phyloP scores from a whole-genome alignment of 164 flowering plant genomes.

The Macadamia tetraphylla region DNA sequence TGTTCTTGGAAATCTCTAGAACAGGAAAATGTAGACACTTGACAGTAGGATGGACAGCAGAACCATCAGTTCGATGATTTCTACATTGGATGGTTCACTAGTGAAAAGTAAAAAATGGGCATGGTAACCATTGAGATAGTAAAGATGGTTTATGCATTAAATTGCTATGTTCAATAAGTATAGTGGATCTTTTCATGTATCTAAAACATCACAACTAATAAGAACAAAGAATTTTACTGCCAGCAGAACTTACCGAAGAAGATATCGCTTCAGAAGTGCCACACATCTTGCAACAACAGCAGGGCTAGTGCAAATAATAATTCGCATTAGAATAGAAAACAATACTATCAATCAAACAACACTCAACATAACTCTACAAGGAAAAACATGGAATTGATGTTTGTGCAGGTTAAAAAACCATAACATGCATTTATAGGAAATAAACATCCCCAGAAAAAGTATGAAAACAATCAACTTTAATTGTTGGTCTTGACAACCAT shows the following conservation, averaged over 20 bases:
- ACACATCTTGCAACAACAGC: conserved; percentile 92
- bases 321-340: conserved; percentile 4
- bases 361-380: background rate
- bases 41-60: background rate
- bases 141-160: background rate
- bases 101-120: background rate
- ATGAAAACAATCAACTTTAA: background rate
- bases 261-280: conserved; percentile 80
- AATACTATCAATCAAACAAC: background rate
- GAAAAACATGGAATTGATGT: background rate
- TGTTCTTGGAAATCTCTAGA: background rate
- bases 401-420: background rate
- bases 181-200: background rate
- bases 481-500: background rate
- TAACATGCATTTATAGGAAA: background rate
- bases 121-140: background rate
- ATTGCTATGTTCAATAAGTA: background rate
- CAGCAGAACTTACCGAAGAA: conserved; percentile 58
- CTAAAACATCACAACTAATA: background rate
- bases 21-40: background rate
- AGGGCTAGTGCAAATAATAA: conserved; percentile 52
- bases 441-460: background rate
- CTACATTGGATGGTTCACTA: background rate
- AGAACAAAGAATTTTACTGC: background rate
- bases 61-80: background rate